Base-by-base conservation (phyloP, 2,329 filamentous ascomycete genomes). In the Triangularia verruculosa region DNA sequence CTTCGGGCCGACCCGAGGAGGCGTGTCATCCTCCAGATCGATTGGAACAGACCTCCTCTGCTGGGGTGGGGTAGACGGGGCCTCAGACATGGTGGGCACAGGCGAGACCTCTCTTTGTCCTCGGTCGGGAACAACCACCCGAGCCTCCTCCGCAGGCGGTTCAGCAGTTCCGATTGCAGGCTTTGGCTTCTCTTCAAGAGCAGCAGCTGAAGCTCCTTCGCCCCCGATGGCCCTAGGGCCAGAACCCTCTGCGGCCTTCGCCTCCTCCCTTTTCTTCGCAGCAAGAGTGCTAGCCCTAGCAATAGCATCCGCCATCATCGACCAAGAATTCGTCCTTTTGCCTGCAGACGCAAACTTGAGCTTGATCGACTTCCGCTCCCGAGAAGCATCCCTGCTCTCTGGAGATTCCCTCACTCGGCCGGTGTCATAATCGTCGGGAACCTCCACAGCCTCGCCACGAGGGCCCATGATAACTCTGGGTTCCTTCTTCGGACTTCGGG, bases 1-100 rank as follows among this genome's bases (percentile, higher is more conserved):
- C 69, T 88, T 87, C 3, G 86, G 83, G 3, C 88, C 87, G 17
- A 84, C 80, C 20, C 80, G 72, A 27, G 83, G 83, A 15, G 83
- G 82, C 6, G 54, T 34, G 6, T 73, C 74, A 15, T 78, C 78
- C 39, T 79, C 78, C 22, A 69, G 58, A 1, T 77, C 69, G 39
- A 80, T 78, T 13, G 81, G 79, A 57, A 71, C 63, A 15, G 71
- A 70, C 43, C 70, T 64, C 12, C 64, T 61, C 9, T 47, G 39
- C n/a, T 47, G 39, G 27, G 65, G 57, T 1, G 62, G 67, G 1
- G 67, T 59, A 12, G 67, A 64, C 5, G 20, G 20, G 22, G 51
- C 22, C 13, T 54, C 51, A 17, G 51, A 54, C 4, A 54, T 54
- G 51, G 25, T 12, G 22, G 51, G 51, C 7, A 9, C 51, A 24